These are phyloP conservation scores for Calocera cornea DNA, from an alignment of 768 basidiomycete genomes.

Conservation along the genomic window DNA sequence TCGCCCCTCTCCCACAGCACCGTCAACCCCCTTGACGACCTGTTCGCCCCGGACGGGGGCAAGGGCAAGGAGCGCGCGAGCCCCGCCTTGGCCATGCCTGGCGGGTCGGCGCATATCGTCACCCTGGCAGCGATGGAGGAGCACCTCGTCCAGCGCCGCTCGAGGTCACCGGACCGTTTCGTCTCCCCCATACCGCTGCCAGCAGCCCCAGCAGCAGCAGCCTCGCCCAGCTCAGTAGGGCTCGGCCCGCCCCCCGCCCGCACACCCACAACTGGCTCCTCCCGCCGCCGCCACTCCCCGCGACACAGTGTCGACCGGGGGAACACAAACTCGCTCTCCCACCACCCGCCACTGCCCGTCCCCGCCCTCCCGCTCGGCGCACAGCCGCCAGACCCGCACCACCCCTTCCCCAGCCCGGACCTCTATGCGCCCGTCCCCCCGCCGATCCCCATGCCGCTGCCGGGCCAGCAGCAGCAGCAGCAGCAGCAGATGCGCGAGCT, in stretches of 20 bases:
- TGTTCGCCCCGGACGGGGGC: neutral
- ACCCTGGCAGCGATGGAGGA: no score
- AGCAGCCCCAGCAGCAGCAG: no score
- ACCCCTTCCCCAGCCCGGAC: neutral
- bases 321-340: neutral
- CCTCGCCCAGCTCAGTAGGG: no score
- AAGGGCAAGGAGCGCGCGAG: no score
- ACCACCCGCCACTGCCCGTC: neutral
- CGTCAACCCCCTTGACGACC: neutral
- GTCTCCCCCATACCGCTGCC: no score
- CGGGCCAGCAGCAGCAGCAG: neutral
- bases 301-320: neutral
- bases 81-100: no score
- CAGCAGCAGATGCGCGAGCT: neutral
- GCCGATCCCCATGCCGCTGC: neutral
- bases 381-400: neutral
- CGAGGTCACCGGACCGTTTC: no score
- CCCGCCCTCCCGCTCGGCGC: neutral
- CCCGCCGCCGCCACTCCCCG: neutral
- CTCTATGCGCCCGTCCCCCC: neutral
- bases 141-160: no score
- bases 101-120: no score
- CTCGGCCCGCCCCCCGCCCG: neutral
- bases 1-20: neutral
- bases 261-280: neutral